Percentiles rank a stretch among this genome's conserved stretches.
Evolutionary conservation across 352 stramenopile genomes (phyloP).

Genomic region (Sclerospora graminicola): DNA sequence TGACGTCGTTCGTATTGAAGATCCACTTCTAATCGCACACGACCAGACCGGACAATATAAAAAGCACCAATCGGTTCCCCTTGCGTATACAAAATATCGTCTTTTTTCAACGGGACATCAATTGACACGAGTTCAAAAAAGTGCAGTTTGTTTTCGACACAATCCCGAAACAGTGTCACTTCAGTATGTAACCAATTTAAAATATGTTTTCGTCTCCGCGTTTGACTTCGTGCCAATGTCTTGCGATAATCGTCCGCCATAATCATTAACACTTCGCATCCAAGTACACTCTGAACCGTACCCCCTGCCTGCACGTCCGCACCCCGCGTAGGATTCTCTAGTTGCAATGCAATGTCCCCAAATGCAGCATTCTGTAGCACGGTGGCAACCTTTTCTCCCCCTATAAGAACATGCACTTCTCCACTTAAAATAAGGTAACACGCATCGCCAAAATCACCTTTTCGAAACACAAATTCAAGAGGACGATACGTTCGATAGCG

Average conservation of each 20-base stretch:
- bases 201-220: conserved; percentile 48
- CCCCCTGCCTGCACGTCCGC: conserved; percentile 47
- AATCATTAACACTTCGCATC: conserved; percentile 56
- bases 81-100: conserved; percentile 48
- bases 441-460: conserved; percentile 50
- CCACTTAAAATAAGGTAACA: conserved; percentile 53
- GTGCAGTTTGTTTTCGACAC: conserved; percentile 62
- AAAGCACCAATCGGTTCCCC: conserved; percentile 58
- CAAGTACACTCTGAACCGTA: conserved; percentile 1
- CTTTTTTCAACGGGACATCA: conserved; percentile 48
- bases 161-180: conserved; percentile 56
- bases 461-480: conserved; percentile 47
- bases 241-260: conserved; percentile 65
- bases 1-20: too few relatives aligned
- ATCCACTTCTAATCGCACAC: too few relatives aligned
- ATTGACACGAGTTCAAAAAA: conserved; percentile 74
- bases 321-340: too few relatives aligned
- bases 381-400: conserved; percentile 38
- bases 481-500: conserved; percentile 40
- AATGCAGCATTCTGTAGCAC: conserved; percentile 57
- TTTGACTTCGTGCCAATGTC: conserved; percentile 53
- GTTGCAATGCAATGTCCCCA: conserved; percentile 60
- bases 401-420: conserved; percentile 58
- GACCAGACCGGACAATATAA: conserved; percentile 52
- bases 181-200: conserved; percentile 61